Evolutionary conservation across 108 stramenopile species (phyloP).

Genomic region (Pseudonitzschia pungens): DNA sequence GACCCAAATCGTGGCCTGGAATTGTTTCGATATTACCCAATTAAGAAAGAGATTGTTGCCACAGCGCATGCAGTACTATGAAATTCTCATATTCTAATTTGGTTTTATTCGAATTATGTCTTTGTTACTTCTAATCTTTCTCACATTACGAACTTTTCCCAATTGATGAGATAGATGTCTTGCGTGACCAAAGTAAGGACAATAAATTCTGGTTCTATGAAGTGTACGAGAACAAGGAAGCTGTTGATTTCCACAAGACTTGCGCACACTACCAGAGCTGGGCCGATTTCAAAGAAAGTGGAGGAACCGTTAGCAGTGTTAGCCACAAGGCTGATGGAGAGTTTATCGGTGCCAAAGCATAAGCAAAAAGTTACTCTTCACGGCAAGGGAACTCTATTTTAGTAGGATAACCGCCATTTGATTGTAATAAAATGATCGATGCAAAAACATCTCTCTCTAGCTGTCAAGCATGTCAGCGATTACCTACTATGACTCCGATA

Average conservation of each 20-base stretch:
- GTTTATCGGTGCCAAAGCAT: slow-evolving; percentile 43
- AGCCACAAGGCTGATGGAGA: slow-evolving; percentile 71
- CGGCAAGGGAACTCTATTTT: neutral
- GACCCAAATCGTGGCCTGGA: neutral
- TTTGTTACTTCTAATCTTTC: neutral
- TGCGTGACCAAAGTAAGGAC: slow-evolving; percentile 60
- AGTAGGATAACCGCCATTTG: neutral
- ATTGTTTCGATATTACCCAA: neutral
- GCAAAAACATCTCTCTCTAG: neutral
- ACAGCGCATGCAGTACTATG: neutral
- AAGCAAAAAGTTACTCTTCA: neutral
- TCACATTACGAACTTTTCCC: neutral
- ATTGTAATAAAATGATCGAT: neutral
- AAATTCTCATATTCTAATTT: neutral
- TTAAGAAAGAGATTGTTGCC: neutral
- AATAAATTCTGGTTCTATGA: slow-evolving; percentile 89
- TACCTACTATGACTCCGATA: too few species aligned
- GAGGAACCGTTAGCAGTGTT: slow-evolving; percentile 67
- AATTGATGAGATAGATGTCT: slow-evolving; percentile 55
- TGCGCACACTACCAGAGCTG: slow-evolving; percentile 79
- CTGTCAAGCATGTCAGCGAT: too few species aligned
- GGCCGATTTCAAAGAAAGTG: slow-evolving; percentile 82
- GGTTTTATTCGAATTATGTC: neutral
- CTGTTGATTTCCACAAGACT: slow-evolving; percentile 80
- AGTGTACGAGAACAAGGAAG: slow-evolving; percentile 67